Conservation (phyloP, 2,329 filamentous ascomycete genomes). For the Fusarium sp. region DNA sequence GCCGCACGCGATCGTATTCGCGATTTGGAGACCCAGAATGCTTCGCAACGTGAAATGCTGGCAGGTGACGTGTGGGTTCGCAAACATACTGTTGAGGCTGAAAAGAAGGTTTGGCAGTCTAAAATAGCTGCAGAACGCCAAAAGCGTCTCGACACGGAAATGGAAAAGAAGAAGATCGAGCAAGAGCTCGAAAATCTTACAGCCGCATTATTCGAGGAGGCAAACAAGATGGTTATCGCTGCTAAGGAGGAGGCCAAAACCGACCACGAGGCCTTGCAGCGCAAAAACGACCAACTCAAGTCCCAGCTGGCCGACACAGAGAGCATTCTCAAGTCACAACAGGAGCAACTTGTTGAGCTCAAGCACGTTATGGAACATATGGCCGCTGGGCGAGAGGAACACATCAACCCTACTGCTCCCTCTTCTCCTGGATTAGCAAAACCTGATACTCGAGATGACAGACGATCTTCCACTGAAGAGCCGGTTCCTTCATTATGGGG, state of each 20-base stretch:
- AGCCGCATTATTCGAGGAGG: conserved; percentile 94
- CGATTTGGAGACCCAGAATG: conserved; percentile 73
- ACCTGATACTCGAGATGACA: conserved; percentile 68
- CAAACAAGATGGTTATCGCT: conserved; percentile 93
- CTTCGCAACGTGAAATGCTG: conserved; percentile 77
- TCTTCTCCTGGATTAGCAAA: conserved; percentile 82
- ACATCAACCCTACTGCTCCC: conserved; percentile 77
- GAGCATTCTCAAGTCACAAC: conserved; percentile 84
- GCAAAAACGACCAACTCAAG: conserved; percentile 88
- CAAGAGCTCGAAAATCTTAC: conserved; percentile 91
- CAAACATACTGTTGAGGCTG: conserved; percentile 78
- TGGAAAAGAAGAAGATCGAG: conserved; percentile 89
- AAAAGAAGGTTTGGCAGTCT: conserved; percentile 69
- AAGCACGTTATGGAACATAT: conserved; percentile 94
- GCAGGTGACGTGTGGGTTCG: conserved; percentile 80
- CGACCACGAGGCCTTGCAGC: conserved; percentile 82
- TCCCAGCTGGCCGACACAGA: conserved; percentile 89
- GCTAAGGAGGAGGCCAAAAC: conserved; percentile 89
- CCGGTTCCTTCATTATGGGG: conserved; percentile 49
- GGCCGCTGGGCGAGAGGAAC: conserved; percentile 77
- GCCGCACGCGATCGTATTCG: conserved; percentile 73
- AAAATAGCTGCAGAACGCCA: conserved; percentile 73
- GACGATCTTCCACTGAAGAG: conserved; percentile 48
- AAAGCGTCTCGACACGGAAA: conserved; percentile 73
- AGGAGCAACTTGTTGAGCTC: conserved; percentile 90